Conservation (phyloP, 1,284 basidiomycete genomes). For the Vanrija sp. region DNA sequence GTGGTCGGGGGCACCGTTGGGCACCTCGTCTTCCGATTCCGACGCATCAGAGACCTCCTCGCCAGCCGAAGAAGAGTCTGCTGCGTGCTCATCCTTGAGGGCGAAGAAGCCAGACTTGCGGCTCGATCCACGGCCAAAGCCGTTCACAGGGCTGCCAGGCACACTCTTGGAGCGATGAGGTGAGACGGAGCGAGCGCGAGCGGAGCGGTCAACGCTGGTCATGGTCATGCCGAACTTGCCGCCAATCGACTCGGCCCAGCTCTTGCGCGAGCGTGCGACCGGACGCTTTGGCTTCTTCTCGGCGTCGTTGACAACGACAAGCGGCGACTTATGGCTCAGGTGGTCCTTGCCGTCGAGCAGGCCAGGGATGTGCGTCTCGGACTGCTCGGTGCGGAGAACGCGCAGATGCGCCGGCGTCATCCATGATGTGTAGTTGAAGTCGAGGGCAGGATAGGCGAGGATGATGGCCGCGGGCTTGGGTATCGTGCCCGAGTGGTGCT, state of each 20-base stretch:
- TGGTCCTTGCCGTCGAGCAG: constrained; percentile 82
- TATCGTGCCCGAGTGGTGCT: constrained; percentile 56
- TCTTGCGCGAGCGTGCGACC: constrained; percentile 28
- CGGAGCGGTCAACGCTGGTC: background rate
- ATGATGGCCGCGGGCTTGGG: constrained; percentile 72
- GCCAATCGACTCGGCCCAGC: constrained; percentile 52
- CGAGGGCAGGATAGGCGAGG: constrained; percentile 66
- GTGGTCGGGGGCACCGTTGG: constrained; percentile 15
- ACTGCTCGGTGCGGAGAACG: constrained; percentile 74
- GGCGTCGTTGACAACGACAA: constrained; percentile 76
- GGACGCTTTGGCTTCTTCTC: constrained; percentile 18
- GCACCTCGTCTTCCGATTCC: constrained; percentile 27
- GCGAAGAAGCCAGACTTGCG: constrained; percentile 47
- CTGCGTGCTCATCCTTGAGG: constrained; percentile 54
- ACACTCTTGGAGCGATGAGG: constrained; percentile 12
- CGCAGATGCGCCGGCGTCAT: constrained; percentile 84
- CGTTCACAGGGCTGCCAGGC: too few species aligned
- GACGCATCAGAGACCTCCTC: constrained; percentile 7
- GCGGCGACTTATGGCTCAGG: constrained; percentile 74
- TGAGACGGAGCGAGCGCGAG: background rate
- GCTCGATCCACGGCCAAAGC: constrained; percentile 15
- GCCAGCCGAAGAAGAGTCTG: constrained; percentile 8
- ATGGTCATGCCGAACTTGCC: constrained; percentile 24
- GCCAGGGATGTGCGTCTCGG: constrained; percentile 58
- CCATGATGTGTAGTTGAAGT: constrained; percentile 98